Evolutionary conservation across 208 protist species (phyloP).

Genomic region (Leishmania major): DNA sequence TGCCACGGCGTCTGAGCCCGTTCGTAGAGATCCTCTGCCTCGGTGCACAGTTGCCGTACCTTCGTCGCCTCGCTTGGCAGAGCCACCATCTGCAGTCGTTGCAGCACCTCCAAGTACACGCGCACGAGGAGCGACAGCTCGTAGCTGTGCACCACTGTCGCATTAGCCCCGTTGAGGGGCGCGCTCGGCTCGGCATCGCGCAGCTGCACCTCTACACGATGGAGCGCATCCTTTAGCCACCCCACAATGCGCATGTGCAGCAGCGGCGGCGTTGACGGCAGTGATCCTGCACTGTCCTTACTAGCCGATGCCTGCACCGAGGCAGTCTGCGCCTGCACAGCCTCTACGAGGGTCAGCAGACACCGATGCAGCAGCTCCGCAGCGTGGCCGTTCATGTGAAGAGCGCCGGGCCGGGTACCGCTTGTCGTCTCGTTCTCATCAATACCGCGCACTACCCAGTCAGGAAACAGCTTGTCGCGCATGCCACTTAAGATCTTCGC

Average conservation of each 20-base stretch:
- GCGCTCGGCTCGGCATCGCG: neutral
- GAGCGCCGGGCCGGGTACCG: neutral
- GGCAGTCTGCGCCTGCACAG: constrained; percentile 5
- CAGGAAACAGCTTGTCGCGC: constrained; percentile 7
- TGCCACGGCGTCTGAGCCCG: constrained; percentile 21
- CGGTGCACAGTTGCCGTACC: neutral
- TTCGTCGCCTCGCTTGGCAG: neutral
- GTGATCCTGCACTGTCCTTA: neutral
- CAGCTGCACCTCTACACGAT: constrained; percentile 4
- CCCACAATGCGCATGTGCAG: constrained; percentile 16
- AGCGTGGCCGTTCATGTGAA: constrained; percentile 20
- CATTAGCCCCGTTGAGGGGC: neutral
- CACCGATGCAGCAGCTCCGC: constrained; percentile 23
- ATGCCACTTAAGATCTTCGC: constrained; percentile 16
- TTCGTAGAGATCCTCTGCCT: constrained; percentile 8
- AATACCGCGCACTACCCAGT: neutral
- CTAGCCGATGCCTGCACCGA: neutral
- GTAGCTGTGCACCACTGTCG: constrained; percentile 30
- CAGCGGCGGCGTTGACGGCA: constrained; percentile 1
- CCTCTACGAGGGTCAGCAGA: constrained; percentile 20
- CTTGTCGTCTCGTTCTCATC: no score
- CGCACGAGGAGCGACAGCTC: constrained; percentile 25
- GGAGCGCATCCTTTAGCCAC: constrained; percentile 13
- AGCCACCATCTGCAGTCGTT: neutral
- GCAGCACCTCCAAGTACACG: constrained; percentile 21